A percentile compares a stretch with the other conserved stretches of the same genome.
Evolutionary conservation across 1,284 basidiomycete genomes (phyloP).

Genomic region (Ustilago sp.): DNA sequence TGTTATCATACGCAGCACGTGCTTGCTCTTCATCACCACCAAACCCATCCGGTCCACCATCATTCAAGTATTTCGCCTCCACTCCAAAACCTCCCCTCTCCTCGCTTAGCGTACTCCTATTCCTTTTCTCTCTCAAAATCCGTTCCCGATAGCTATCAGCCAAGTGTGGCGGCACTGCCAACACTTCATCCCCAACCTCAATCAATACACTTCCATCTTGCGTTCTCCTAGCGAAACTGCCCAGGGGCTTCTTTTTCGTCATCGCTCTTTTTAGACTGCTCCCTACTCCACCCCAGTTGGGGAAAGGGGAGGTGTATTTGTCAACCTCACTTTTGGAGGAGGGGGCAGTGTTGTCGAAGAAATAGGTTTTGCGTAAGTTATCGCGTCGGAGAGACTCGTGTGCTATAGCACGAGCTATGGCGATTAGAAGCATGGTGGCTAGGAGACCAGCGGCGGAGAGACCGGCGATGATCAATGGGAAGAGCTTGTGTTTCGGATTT

Average conservation of each 20-base stretch:
- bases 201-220: slow-evolving; percentile 50
- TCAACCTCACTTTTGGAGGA: slow-evolving; percentile 1
- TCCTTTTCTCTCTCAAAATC: slow-evolving; percentile 22
- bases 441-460: slow-evolving; percentile 31
- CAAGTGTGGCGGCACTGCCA: slow-evolving; percentile 50
- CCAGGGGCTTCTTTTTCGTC: slow-evolving; percentile 45
- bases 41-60: slow-evolving; percentile 35
- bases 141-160: slow-evolving; percentile 47
- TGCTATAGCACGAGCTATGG: slow-evolving; percentile 35
- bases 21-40: slow-evolving; percentile 27
- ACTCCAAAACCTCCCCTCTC: slow-evolving; percentile 18
- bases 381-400: slow-evolving; percentile 41
- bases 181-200: slow-evolving; percentile 60
- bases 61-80: slow-evolving; percentile 26
- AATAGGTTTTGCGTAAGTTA: slow-evolving; percentile 24
- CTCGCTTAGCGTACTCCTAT: neutral
- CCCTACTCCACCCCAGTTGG: neutral
- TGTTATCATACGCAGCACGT: slow-evolving; percentile 19
- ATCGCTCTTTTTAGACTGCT: slow-evolving; percentile 37
- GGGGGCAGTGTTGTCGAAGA: slow-evolving; percentile 17
- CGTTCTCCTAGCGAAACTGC: slow-evolving; percentile 42
- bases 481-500: slow-evolving; percentile 45
- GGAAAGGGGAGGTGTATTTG: slow-evolving; percentile 12
- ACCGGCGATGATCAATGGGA: slow-evolving; percentile 49
- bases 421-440: slow-evolving; percentile 47